These are phyloP conservation scores for Setomelanomma holmii DNA, from an alignment of 2,329 filamentous ascomycete genomes.

Conservation along the genomic window DNA sequence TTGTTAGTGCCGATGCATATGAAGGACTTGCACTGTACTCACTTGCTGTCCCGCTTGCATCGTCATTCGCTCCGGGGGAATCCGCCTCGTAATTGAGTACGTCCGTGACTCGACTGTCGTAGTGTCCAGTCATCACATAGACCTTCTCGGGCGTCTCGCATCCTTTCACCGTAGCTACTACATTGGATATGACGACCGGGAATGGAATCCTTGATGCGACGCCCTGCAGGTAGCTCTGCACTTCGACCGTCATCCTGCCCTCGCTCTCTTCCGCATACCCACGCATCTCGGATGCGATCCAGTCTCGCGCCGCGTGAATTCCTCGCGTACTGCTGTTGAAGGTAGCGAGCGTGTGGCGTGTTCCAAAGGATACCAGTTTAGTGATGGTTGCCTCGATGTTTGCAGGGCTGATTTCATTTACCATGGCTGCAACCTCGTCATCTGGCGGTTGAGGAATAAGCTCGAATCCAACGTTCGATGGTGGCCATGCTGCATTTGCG, in stretches of 20 bases:
- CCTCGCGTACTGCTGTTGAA: constrained; percentile 60
- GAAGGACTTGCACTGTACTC: constrained; percentile 6
- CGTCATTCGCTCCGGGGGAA: constrained; percentile 65
- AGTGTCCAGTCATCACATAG: constrained; percentile 64
- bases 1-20: not conserved
- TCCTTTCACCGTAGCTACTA: constrained; percentile 58
- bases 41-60: constrained; percentile 62
- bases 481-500: constrained; percentile 52
- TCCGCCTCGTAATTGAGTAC: constrained; percentile 60
- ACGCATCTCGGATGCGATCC: constrained; percentile 61
- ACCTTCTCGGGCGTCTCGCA: constrained; percentile 56
- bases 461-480: constrained; percentile 45
- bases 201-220: constrained; percentile 58
- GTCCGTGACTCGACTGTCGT: constrained; percentile 61
- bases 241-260: constrained; percentile 60
- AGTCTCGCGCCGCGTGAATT: constrained; percentile 65
- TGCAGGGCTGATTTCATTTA: constrained; percentile 49
- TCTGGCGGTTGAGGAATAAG: constrained; percentile 52
- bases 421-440: constrained; percentile 49
- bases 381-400: constrained; percentile 60
- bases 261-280: constrained; percentile 57
- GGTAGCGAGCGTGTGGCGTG: constrained; percentile 62
- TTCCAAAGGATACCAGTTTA: constrained; percentile 64
- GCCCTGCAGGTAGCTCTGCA: constrained; percentile 60
- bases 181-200: constrained; percentile 61